Conservation (phyloP, 169 alveolate genomes). For the Theileria parva region DNA sequence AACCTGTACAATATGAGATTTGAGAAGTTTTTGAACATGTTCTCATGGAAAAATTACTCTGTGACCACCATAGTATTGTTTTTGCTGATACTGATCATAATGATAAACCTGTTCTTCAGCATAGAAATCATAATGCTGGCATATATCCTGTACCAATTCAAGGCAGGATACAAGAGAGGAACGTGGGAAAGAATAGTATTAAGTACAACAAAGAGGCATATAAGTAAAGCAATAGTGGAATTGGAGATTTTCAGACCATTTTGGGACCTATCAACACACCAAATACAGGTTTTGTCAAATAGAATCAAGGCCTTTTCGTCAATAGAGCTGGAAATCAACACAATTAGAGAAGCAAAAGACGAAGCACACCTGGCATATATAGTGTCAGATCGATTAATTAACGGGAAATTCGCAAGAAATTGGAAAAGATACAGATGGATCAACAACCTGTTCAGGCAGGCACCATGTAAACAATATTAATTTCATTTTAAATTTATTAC, state of each 20-base stretch:
- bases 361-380: constrained; percentile 42
- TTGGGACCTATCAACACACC: constrained; percentile 63
- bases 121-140: constrained; percentile 25
- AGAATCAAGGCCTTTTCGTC: constrained; percentile 46
- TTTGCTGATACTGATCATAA: constrained; percentile 15
- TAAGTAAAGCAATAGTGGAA: constrained; percentile 35
- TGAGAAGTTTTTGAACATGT: constrained; percentile 65
- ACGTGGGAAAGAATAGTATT: constrained; percentile 60
- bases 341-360: constrained; percentile 56
- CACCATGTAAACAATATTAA: constrained; percentile 46
- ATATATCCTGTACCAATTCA: constrained; percentile 46
- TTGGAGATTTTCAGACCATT: constrained; percentile 56
- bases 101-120: constrained; percentile 45
- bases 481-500: constrained; percentile 2
- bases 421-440: constrained; percentile 52
- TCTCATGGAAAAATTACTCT: constrained; percentile 49
- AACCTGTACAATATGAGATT: constrained; percentile 51
- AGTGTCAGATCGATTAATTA: constrained; percentile 25
- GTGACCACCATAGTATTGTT: constrained; percentile 44
- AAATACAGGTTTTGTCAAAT: constrained; percentile 22
- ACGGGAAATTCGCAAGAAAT: constrained; percentile 28
- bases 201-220: constrained; percentile 30
- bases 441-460: constrained; percentile 62
- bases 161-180: constrained; percentile 54
- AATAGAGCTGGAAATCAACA: constrained; percentile 30